Evolutionary conservation across 768 basidiomycete genomes (phyloP).

Genomic region (Termitomyces heimii): DNA sequence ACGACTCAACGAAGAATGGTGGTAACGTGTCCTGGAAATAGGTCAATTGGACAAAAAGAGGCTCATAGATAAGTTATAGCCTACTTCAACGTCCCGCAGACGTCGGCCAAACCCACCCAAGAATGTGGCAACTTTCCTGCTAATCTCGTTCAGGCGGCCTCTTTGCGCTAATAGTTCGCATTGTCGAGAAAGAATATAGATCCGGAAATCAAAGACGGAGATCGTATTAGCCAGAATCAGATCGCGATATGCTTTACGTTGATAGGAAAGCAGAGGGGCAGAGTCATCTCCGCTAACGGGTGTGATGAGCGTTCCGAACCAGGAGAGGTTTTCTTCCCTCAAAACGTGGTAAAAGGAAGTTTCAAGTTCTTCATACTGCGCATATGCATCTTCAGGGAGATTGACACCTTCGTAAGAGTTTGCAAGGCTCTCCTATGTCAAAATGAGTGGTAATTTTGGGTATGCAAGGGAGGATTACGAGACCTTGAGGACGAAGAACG

Average conservation of each 20-base stretch:
- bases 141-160: slow-evolving; percentile 64
- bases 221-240: slow-evolving; percentile 87
- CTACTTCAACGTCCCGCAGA: slow-evolving; percentile 71
- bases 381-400: slow-evolving; percentile 82
- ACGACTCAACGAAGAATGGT: slow-evolving; percentile 80
- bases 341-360: slow-evolving; percentile 68
- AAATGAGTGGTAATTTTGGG: slow-evolving; percentile 6
- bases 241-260: slow-evolving; percentile 83
- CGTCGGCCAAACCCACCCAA: slow-evolving; percentile 71
- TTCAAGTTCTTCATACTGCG: slow-evolving; percentile 91
- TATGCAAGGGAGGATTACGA: background rate
- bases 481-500: slow-evolving; percentile 94
- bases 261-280: slow-evolving; percentile 66
- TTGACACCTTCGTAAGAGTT: slow-evolving; percentile 87
- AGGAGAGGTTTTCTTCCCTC: slow-evolving; percentile 80
- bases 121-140: slow-evolving; percentile 67
- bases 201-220: slow-evolving; percentile 89
- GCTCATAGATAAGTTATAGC: slow-evolving; percentile 28
- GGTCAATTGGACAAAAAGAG: background rate
- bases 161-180: slow-evolving; percentile 69
- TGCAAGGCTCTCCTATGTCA: slow-evolving; percentile 83
- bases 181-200: slow-evolving; percentile 86
- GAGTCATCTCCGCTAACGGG: slow-evolving; percentile 71
- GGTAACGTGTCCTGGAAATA: slow-evolving; percentile 34
- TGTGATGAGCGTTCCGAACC: slow-evolving; percentile 86